Base-by-base conservation (phyloP, 2,329 filamentous ascomycete genomes). In the Aspergillus versicolor region DNA sequence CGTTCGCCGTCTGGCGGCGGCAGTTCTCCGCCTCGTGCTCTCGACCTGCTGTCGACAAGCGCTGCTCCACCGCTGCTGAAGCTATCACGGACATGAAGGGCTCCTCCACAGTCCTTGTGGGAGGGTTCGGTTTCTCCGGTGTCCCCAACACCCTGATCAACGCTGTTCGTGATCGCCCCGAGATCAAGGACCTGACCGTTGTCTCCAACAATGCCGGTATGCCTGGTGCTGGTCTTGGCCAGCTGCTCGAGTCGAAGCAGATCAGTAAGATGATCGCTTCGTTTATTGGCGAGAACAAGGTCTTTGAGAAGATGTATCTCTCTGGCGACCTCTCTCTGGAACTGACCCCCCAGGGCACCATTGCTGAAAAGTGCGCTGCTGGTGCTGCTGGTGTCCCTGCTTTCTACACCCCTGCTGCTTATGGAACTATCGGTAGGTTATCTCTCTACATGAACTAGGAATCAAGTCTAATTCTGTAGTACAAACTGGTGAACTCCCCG, bases 351-450 rank as follows among this genome's bases (percentile, higher is more conserved):
- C 92, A 96, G 75, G 92, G 92, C 61, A 95, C 91, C 17, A 83
- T 96, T 51, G 92, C 91, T 38, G 92, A 96, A 78, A 85, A 92
- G 65, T 92, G 91, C 75, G 84, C 91, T 54, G 88, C 90, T 42
- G 91, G 90, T 63, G 92, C 91, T 55, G 90, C 90, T 69, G 92
- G 92, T 53, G 88, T 96, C 64, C 92, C 92, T 32, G 92, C 92
- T 57, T 96, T 94, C 73, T 94, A 88, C 68, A 92, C 90, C 0
- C 87, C 89, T 2, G 90, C 90, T 4, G 90, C 88, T 54, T 88
- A 89, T 65, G 88, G 89, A 63, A 93, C 90, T 24, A 89, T 93
- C 30, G 67, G 70, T 72, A 56, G 13, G 65, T 57, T 15, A 75
- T 61, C 76, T 73, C 4, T 2, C n/a, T n/a, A 15, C 21, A 4